A percentile compares a stretch with the other conserved stretches of the same genome.
These are phyloP conservation scores for Exophiala dermatitidis DNA, from an alignment of 2,329 filamentous ascomycete species.

Conservation along the genomic window DNA sequence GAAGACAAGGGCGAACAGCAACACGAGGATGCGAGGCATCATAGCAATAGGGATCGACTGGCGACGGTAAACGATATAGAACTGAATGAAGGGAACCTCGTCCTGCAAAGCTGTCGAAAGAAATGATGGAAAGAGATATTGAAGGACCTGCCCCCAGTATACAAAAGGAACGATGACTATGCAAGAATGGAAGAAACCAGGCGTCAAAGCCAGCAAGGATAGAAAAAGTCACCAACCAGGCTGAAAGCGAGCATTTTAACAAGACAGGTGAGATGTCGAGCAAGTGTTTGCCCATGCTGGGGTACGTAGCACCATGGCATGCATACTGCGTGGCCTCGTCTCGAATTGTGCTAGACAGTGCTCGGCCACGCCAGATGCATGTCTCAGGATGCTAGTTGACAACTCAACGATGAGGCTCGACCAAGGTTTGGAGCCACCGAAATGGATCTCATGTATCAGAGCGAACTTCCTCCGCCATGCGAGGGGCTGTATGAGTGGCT, in stretches of 20 bases:
- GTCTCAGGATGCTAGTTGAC: conserved; percentile 19
- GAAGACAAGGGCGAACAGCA: conserved; percentile 29
- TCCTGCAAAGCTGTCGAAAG: conserved; percentile 8
- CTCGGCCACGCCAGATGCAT: conserved; percentile 16
- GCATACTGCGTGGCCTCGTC: conserved; percentile 11
- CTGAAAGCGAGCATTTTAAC: conserved; percentile 17
- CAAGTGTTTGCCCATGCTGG: not conserved
- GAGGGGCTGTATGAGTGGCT: conserved; percentile 8
- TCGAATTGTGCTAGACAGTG: conserved; percentile 14
- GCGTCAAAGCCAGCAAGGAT: conserved; percentile 18
- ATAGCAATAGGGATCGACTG: conserved; percentile 14
- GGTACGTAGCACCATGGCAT: not conserved
- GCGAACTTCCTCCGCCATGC: conserved; percentile 12
- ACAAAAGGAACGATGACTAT: conserved; percentile 8
- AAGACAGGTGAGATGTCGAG: not conserved
- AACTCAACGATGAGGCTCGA: conserved; percentile 10
- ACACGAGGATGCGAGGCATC: conserved; percentile 22
- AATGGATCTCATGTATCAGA: conserved; percentile 12
- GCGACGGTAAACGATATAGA: conserved; percentile 6
- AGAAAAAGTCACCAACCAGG: conserved; percentile 14
- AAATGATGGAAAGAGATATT: conserved; percentile 14
- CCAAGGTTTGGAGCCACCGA: conserved; percentile 6
- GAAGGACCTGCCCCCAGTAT: conserved; percentile 22
- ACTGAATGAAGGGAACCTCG: conserved; percentile 4
- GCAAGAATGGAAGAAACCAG: conserved; percentile 11